These are phyloP conservation scores for Phaeolepiota aurea DNA, from an alignment of 768 basidiomycete genomes.

Conservation along the genomic window DNA sequence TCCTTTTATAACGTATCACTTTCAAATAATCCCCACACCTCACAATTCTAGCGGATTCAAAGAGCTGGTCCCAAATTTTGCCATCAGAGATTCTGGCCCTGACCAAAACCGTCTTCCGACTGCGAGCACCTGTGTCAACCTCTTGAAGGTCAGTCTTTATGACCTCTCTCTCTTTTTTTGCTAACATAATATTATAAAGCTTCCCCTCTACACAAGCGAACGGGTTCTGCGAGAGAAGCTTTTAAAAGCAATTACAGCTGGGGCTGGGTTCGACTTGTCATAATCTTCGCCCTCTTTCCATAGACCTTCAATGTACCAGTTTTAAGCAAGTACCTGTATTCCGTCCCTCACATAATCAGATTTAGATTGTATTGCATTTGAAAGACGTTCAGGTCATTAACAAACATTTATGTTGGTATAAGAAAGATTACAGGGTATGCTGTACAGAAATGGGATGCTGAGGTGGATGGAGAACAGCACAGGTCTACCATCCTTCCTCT, in stretches of 20 bases:
- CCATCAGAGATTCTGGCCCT: conserved; percentile 71
- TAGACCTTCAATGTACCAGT: background rate
- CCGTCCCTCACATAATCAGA: too few species aligned
- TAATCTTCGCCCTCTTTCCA: conserved; percentile 26
- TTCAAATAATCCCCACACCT: background rate
- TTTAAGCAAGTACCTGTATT: background rate
- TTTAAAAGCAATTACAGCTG: conserved; percentile 77
- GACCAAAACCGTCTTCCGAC: conserved; percentile 70
- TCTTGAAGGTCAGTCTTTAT: conserved; percentile 67
- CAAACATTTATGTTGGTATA: too few species aligned
- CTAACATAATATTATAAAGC: conserved; percentile 24
- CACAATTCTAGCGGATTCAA: conserved; percentile 58
- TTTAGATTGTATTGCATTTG: too few species aligned
- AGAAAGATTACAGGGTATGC: too few species aligned
- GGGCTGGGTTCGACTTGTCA: conserved; percentile 91
- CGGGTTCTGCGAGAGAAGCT: conserved; percentile 64
- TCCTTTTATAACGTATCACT: background rate
- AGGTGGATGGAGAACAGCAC: too few species aligned
- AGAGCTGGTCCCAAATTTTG: conserved; percentile 81
- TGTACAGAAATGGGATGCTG: too few species aligned
- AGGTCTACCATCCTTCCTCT: conserved; percentile 37
- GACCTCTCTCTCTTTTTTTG: background rate
- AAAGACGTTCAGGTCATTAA: too few species aligned
- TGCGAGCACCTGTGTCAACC: conserved; percentile 84
- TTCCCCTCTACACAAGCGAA: conserved; percentile 65